Conservation (phyloP, 768 basidiomycete species). For the Macrolepiota dolichaula region DNA sequence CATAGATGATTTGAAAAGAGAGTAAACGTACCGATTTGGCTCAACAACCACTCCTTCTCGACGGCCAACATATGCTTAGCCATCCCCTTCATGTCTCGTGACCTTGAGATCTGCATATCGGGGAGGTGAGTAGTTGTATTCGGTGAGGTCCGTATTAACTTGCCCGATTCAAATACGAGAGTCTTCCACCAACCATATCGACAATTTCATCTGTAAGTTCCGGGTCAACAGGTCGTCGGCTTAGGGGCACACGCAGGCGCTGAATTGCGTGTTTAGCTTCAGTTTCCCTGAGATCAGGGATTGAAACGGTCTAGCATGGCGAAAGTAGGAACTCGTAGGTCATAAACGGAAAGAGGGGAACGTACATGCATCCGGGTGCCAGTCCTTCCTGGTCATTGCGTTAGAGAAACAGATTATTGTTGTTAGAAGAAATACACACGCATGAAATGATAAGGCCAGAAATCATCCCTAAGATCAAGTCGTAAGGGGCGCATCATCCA, state of each 20-base stretch:
- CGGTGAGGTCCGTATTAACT: neutral
- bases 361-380: conserved; percentile 54
- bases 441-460: conserved; percentile 74
- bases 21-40: conserved; percentile 56
- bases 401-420: neutral
- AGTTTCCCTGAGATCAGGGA: conserved; percentile 60
- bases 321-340: neutral
- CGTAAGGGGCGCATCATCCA: conserved; percentile 12
- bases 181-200: conserved; percentile 69
- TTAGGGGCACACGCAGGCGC: conserved; percentile 44
- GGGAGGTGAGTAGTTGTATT: neutral
- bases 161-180: conserved; percentile 71
- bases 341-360: neutral
- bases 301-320: conserved; percentile 55
- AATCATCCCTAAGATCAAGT: conserved; percentile 62
- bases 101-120: conserved; percentile 43
- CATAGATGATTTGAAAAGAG: neutral
- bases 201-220: conserved; percentile 46
- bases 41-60: conserved; percentile 79
- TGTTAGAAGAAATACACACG: conserved; percentile 35
- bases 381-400: neutral
- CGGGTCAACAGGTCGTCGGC: conserved; percentile 23
- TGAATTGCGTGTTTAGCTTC: conserved; percentile 59
- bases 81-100: conserved; percentile 57
- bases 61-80: conserved; percentile 64